Base-by-base conservation (phyloP, 1,284 basidiomycete genomes). In the Austroboletus niveus region DNA sequence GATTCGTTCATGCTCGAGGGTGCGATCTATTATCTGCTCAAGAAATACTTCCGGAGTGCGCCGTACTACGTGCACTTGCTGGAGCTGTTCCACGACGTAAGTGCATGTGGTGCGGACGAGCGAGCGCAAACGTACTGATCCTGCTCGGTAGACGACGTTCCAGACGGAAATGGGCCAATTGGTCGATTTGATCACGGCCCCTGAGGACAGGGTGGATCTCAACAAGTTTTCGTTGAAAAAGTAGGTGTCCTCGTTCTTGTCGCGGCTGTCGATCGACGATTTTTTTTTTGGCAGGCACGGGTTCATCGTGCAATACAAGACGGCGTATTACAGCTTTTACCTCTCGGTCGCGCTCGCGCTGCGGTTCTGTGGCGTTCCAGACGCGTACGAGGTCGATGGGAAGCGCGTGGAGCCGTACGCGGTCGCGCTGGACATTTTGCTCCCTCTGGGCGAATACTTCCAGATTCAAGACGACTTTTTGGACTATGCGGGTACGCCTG, bases 391-490 rank as follows among this genome's bases (percentile, higher is more conserved):
- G 47, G 52, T 73, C 29, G 51, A 65, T 7, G 61, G 65, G 1
- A 47, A 57, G 27, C 50, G 68, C 17, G 72, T 81, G 34, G 72
- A 80, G 11, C 85, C 91, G 6, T 98, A 94, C 78, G 79, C 87
- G 52, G 72, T 84, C 57, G 91, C 96, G 0, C 78, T 87, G 47
- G 81, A 84, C 46, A 96, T 99, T 66, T 83, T 98, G 45, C 75
- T 99, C 49, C 93, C 92, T 8, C 81, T 98, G 56, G 96, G 97
- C 53, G 94, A 97, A 72, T 99, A 98, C 75, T 99, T 98, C 85
- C 96, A 99, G 75, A 83, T 97, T 46, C 96, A 99, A 72, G 96
- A 99, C 72, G 97, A 99, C 72, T 98, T 89, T 74, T 84, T 99
- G 60, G 96, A 99, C 73, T 97, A 87, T 68, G 89, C 89, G 47